Conservation (phyloP, 1,139 yeast species). For the Pichia terricola region DNA sequence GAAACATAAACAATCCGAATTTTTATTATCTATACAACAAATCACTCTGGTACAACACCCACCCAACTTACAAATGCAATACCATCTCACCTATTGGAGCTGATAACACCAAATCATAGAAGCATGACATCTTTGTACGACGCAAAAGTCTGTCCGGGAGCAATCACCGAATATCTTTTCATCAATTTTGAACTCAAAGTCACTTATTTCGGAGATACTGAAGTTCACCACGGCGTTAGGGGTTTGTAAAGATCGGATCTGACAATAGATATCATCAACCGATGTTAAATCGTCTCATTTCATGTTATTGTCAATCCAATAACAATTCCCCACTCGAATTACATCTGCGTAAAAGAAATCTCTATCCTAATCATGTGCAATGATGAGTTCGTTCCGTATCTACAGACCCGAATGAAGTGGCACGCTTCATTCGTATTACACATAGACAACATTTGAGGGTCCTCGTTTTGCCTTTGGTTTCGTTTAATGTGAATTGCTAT, state of each 20-base stretch:
- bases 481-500: too few relatives aligned
- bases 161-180: slow-evolving; percentile 60
- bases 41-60: too few relatives aligned
- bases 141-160: slow-evolving; percentile 84
- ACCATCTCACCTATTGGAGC: too few relatives aligned
- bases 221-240: slow-evolving; percentile 31
- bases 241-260: slow-evolving; percentile 61
- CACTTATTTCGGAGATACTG: slow-evolving; percentile 12
- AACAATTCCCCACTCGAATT: slow-evolving; percentile 38
- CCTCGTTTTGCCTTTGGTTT: too few relatives aligned
- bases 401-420: too few relatives aligned
- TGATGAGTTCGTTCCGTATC: slow-evolving; percentile 71
- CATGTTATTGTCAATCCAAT: slow-evolving; percentile 33
- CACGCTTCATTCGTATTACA: too few relatives aligned
- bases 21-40: too few relatives aligned
- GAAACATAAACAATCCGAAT: too few relatives aligned
- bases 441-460: too few relatives aligned
- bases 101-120: slow-evolving; percentile 72
- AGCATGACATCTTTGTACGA: slow-evolving; percentile 59
- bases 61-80: too few relatives aligned
- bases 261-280: slow-evolving; percentile 33
- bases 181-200: slow-evolving; percentile 29
- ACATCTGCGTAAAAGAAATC: slow-evolving; percentile 42
- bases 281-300: slow-evolving; percentile 10
- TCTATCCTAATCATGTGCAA: slow-evolving; percentile 63